Evolutionary conservation across 257 asterid genomes (phyloP), one percentile per base, ranked within the genome.

Genomic region (Gentiana macrophylla): DNA sequence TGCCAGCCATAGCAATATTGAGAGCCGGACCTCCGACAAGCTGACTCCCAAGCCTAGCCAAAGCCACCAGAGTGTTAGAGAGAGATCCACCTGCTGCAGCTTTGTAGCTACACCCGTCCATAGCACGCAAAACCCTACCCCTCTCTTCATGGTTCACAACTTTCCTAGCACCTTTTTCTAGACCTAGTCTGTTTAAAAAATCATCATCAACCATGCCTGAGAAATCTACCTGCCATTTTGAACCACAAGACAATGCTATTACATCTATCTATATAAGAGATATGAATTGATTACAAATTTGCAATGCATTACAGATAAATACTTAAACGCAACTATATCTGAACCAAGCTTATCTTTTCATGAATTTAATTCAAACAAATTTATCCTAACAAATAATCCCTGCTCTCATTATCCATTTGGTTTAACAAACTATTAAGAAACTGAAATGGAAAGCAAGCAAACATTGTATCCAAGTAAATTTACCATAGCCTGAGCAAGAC

Each of bases 41-140:
- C 55, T 74, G 89, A 57, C 70, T 79, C 51, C 98, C 98, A 71
- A 92, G 98, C 82, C 95, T 83, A 63, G 98, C 96, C 83, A 92
- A 75, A 67, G 97, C 97, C 41, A 88, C 98, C 59, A 92, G 74
- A 50, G 84, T 87, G 67, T 92, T 92, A 51, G 98, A 92, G 62
- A 92, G 98, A 57, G 98, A 88, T 35, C 98, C 98, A 62, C 98
- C 98, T 35, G 98, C 97, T 41, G 97, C 98, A 57, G 98, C 98
- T 76, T 85, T 92, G 62, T 87, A 92, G 82, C 79, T 87, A 78
- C 98, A 81, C 61, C 97, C 97, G 37, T 92, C 98, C 98, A 92
- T 92, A 44, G 97, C 97, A 49, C 79, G 77, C 60, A 92, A 76
- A 67, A 88, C 87, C 66, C 82, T 74, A 61, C 95, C 97, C 67